A percentile compares a stretch with the other conserved stretches of the same genome.
Evolutionary conservation across 768 basidiomycete species (phyloP).

Genomic region (Boletus patriciae): DNA sequence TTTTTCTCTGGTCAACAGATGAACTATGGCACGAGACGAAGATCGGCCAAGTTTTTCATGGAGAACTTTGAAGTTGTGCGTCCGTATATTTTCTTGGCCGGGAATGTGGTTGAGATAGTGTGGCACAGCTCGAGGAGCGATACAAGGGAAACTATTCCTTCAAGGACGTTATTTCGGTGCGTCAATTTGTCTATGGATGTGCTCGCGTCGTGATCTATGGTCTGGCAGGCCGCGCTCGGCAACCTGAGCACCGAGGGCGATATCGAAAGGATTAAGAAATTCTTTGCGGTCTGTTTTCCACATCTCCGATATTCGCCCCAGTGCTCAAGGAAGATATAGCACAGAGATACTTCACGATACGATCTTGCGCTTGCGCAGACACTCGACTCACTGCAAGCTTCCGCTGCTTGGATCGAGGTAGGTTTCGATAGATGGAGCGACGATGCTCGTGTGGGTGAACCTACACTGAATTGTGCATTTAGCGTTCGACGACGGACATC

Average conservation of each 20-base stretch:
- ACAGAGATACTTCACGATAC: slow-evolving; percentile 71
- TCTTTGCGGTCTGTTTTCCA: slow-evolving; percentile 64
- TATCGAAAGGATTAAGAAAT: slow-evolving; percentile 56
- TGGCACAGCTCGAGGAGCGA: slow-evolving; percentile 56
- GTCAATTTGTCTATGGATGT: slow-evolving; percentile 11
- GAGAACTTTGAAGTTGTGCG: slow-evolving; percentile 65
- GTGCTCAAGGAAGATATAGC: slow-evolving; percentile 34
- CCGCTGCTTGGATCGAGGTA: slow-evolving; percentile 63
- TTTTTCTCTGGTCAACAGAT: slow-evolving; percentile 58
- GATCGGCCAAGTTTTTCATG: slow-evolving; percentile 62
- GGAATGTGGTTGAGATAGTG: background rate
- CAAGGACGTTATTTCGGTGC: slow-evolving; percentile 51
- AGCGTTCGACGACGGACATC: slow-evolving; percentile 64
- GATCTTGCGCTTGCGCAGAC: slow-evolving; percentile 62
- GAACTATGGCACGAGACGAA: slow-evolving; percentile 57
- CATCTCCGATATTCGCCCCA: background rate
- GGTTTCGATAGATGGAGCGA: slow-evolving; percentile 5
- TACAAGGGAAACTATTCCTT: slow-evolving; percentile 71
- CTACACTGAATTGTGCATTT: slow-evolving; percentile 1
- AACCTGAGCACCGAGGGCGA: slow-evolving; percentile 69
- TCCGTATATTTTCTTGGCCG: slow-evolving; percentile 1
- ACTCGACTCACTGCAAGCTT: slow-evolving; percentile 64
- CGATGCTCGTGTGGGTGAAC: background rate
- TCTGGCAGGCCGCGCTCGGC: slow-evolving; percentile 36
- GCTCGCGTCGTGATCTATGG: slow-evolving; percentile 8